These are phyloP conservation scores for Megacollybia marginata DNA, from an alignment of 768 basidiomycete species.

Conservation along the genomic window DNA sequence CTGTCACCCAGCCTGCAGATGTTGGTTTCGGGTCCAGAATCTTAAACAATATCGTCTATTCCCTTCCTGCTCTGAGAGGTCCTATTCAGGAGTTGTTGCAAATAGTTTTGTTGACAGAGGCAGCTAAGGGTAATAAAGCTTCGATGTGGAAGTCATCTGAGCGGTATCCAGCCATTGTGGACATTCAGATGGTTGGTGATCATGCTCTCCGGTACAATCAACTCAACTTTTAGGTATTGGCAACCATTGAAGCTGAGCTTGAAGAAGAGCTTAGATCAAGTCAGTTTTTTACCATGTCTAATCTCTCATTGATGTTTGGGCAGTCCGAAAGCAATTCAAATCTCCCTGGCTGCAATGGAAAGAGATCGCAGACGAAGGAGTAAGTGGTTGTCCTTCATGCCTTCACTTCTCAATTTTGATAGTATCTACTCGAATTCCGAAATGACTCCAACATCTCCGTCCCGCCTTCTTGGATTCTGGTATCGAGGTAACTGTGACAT, in stretches of 20 bases:
- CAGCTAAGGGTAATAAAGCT: slow-evolving; percentile 60
- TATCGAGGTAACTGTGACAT: slow-evolving; percentile 48
- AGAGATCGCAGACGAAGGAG: slow-evolving; percentile 63
- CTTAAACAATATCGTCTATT: slow-evolving; percentile 61
- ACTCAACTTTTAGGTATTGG: slow-evolving; percentile 44
- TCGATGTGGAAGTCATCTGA: slow-evolving; percentile 56
- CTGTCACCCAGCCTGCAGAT: slow-evolving; percentile 30
- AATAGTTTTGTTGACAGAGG: slow-evolving; percentile 52
- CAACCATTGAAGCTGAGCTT: slow-evolving; percentile 63
- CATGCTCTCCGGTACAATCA: background rate
- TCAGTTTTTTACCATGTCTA: slow-evolving; percentile 19
- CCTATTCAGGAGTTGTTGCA: slow-evolving; percentile 47
- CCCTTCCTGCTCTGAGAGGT: slow-evolving; percentile 58
- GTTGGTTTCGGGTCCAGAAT: slow-evolving; percentile 58
- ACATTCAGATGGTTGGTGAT: slow-evolving; percentile 47
- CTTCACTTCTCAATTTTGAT: slow-evolving; percentile 1
- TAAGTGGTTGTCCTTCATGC: slow-evolving; percentile 19
- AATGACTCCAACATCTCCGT: slow-evolving; percentile 44
- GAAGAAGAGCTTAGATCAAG: slow-evolving; percentile 64
- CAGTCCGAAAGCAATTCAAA: slow-evolving; percentile 67
- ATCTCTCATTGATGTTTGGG: background rate
- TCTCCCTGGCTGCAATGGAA: slow-evolving; percentile 71
- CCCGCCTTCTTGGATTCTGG: slow-evolving; percentile 51
- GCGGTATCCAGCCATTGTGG: slow-evolving; percentile 43
- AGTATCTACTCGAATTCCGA: slow-evolving; percentile 80